phyloP scores from a whole-genome alignment of 2,329 filamentous ascomycete genomes.

The Ascochyta clinopodiicola region DNA sequence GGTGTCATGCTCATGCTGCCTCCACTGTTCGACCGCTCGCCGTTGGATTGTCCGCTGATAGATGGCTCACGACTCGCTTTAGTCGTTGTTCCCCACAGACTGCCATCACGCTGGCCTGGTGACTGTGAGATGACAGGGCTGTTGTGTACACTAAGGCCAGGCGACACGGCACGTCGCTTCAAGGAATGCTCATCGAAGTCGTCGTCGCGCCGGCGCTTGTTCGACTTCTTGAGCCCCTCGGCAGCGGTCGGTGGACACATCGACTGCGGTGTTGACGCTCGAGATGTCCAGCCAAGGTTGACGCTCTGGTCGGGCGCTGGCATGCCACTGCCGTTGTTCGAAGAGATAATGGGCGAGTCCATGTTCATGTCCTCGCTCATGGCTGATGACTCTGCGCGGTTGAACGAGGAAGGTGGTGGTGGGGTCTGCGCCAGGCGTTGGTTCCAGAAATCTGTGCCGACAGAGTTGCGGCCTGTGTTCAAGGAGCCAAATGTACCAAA shows the following conservation, averaged over 20 bases:
- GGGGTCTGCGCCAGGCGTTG: slow-evolving; percentile 67
- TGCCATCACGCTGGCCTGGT: slow-evolving; percentile 74
- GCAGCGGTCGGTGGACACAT: slow-evolving; percentile 48
- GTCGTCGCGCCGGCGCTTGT: slow-evolving; percentile 85
- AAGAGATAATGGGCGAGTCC: slow-evolving; percentile 65
- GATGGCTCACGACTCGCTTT: slow-evolving; percentile 65
- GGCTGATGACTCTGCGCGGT: slow-evolving; percentile 59
- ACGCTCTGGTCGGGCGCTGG: slow-evolving; percentile 27
- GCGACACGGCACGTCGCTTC: slow-evolving; percentile 90
- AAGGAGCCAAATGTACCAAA: slow-evolving; percentile 78
- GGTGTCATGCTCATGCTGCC: slow-evolving; percentile 56
- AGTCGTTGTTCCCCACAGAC: slow-evolving; percentile 75
- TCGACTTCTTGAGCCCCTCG: slow-evolving; percentile 52
- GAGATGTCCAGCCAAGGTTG: slow-evolving; percentile 36
- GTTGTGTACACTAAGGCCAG: slow-evolving; percentile 88
- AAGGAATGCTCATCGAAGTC: slow-evolving; percentile 88
- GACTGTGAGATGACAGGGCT: slow-evolving; percentile 84
- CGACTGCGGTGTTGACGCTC: slow-evolving; percentile 48
- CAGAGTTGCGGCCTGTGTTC: slow-evolving; percentile 77
- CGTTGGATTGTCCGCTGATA: slow-evolving; percentile 58
- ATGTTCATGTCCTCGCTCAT: slow-evolving; percentile 74
- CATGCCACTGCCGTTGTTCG: slow-evolving; percentile 26
- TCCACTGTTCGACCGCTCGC: slow-evolving; percentile 56
- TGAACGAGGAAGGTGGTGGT: slow-evolving; percentile 59
- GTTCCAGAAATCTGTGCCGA: slow-evolving; percentile 79